Conservation (phyloP, 2,329 filamentous ascomycete species). For the Pseudofabraea citricarpa region DNA sequence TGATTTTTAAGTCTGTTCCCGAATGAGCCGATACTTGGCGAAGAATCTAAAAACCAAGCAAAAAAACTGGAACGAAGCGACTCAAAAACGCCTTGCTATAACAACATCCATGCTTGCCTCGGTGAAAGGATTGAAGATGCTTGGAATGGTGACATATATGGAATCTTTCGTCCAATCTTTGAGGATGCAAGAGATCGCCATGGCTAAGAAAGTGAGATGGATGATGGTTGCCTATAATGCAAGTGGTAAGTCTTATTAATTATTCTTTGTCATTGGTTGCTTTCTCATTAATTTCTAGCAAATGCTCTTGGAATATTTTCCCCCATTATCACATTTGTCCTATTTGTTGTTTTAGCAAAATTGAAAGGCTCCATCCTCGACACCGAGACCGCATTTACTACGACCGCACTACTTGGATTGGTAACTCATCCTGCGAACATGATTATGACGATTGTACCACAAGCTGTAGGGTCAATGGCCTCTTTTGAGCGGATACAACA, state of each 20-base stretch:
- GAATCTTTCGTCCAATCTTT: too few relatives aligned
- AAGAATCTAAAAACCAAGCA: background rate
- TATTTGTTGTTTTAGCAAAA: slow-evolving; percentile 12
- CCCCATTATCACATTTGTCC: slow-evolving; percentile 16
- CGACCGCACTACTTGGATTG: slow-evolving; percentile 14
- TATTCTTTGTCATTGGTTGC: too few relatives aligned
- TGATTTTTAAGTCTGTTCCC: slow-evolving; percentile 29
- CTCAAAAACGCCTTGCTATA: slow-evolving; percentile 33
- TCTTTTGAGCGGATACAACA: slow-evolving; percentile 1
- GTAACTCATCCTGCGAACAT: slow-evolving; percentile 19
- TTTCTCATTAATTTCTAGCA: too few relatives aligned
- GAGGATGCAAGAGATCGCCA: slow-evolving; percentile 1
- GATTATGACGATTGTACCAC: slow-evolving; percentile 14
- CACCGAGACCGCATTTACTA: slow-evolving; percentile 17
- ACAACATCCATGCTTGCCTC: slow-evolving; percentile 30
- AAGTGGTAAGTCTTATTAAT: too few relatives aligned
- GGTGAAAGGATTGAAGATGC: slow-evolving; percentile 37
- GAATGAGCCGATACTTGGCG: background rate
- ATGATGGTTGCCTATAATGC: slow-evolving; percentile 33
- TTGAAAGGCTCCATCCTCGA: slow-evolving; percentile 8
- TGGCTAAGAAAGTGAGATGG: slow-evolving; percentile 16
- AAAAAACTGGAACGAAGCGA: slow-evolving; percentile 34
- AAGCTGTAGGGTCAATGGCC: background rate
- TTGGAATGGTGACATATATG: too few relatives aligned
- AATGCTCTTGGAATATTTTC: slow-evolving; percentile 19